These are phyloP conservation scores for Mucor racemosus DNA, from an alignment of 371 early-diverging fungal species.

Conservation along the genomic window DNA sequence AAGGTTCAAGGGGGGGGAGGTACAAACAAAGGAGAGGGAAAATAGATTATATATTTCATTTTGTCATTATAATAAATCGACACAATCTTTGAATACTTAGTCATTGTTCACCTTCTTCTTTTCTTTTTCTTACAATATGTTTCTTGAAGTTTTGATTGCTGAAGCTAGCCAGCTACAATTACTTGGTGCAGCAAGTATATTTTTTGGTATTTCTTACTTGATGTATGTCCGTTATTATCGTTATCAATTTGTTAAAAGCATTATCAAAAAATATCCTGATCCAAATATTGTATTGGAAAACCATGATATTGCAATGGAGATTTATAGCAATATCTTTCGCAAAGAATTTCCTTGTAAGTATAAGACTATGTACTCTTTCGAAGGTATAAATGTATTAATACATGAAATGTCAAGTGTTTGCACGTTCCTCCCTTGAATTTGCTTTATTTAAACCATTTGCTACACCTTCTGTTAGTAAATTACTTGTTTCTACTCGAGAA, in stretches of 20 bases:
- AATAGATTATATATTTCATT: not conserved
- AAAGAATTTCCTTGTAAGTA: conserved; percentile 51
- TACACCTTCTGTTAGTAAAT: conserved; percentile 55
- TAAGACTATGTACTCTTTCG: not conserved
- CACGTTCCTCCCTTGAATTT: conserved; percentile 45
- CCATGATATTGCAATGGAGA: conserved; percentile 44
- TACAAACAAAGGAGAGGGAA: not conserved
- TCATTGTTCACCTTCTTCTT: not conserved
- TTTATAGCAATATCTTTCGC: conserved; percentile 35
- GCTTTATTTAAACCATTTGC: conserved; percentile 57
- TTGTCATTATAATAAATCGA: not conserved
- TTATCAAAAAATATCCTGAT: conserved; percentile 52
- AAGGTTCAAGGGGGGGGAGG: conserved; percentile 6
- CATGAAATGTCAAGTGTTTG: conserved; percentile 20
- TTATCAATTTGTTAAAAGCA: conserved; percentile 32
- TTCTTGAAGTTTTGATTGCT: not conserved
- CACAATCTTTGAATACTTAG: not conserved
- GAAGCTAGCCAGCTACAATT: not conserved
- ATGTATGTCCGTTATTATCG: conserved; percentile 43
- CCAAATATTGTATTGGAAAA: conserved; percentile 45
- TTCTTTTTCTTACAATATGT: not conserved
- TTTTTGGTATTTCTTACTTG: conserved; percentile 26
- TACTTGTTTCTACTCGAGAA: conserved; percentile 51
- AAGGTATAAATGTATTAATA: not conserved
- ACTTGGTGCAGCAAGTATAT: not conserved